Conservation (phyloP, 306 rosid genomes). For the Medicago arabica region DNA sequence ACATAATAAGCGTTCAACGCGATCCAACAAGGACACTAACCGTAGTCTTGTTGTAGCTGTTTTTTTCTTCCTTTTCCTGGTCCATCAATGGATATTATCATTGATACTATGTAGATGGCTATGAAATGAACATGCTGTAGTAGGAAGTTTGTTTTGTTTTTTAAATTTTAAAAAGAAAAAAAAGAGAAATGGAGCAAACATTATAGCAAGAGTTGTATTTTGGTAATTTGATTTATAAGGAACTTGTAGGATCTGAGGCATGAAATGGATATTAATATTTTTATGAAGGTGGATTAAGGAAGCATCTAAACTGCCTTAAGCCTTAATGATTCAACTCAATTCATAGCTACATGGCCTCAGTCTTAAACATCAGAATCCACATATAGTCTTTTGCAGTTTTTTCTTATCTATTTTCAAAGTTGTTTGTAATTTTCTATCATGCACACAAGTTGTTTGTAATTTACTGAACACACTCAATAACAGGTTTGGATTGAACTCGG, state of each 20-base stretch:
- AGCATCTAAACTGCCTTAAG: constrained; percentile 1
- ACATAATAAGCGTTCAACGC: not conserved
- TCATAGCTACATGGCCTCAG: not conserved
- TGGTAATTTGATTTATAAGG: not conserved
- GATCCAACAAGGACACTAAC: not conserved
- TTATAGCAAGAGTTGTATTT: no score
- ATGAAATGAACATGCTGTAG: not conserved
- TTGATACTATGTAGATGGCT: not conserved
- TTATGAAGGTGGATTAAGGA: constrained; percentile 4
- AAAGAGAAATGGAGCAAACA: no score
- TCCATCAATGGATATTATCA: not conserved
- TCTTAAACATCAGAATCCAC: not conserved
- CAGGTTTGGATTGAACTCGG: constrained; percentile 56
- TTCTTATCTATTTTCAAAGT: not conserved
- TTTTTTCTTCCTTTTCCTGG: not conserved
- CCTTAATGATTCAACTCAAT: constrained; percentile 16
- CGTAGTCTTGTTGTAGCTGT: not conserved
- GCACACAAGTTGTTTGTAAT: not conserved
- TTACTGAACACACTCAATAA: constrained; percentile 37
- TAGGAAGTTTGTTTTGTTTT: no score
- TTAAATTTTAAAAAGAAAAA: no score
- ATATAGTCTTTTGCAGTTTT: not conserved
- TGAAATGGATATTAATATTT: constrained; percentile 28
- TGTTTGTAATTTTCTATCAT: constrained; percentile 21
- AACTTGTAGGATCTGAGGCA: constrained; percentile 16